phyloP scores from a whole-genome alignment of 805 yeast species.

The Metschnikowia arizonensis region DNA sequence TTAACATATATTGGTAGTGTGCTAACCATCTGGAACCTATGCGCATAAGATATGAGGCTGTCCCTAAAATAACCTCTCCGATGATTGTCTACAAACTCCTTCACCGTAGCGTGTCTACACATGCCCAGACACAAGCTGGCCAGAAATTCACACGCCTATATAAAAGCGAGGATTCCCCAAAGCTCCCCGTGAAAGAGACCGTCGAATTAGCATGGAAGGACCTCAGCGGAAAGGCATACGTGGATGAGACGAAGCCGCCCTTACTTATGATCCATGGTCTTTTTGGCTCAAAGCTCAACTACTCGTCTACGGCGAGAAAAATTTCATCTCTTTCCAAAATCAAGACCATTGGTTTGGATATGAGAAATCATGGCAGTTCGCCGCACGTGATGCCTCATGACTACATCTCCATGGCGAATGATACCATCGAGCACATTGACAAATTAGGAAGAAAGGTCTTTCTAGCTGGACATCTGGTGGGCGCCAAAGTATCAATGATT shows the following conservation, averaged over 20 bases:
- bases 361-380: slow-evolving; percentile 55
- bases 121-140: not conserved
- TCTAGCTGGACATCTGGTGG: slow-evolving; percentile 55
- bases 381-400: slow-evolving; percentile 42
- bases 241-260: slow-evolving; percentile 24
- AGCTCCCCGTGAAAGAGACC: slow-evolving; percentile 5
- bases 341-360: slow-evolving; percentile 43
- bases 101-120: not conserved
- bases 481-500: slow-evolving; percentile 54
- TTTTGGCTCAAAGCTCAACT: slow-evolving; percentile 47
- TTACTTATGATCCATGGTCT: slow-evolving; percentile 52
- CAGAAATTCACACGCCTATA: not conserved
- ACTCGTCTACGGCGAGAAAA: slow-evolving; percentile 34
- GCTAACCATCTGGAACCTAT: no score
- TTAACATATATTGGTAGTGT: no score
- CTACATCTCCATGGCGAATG: slow-evolving; percentile 42
- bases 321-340: slow-evolving; percentile 29
- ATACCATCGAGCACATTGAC: slow-evolving; percentile 35
- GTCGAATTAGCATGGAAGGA: slow-evolving; percentile 8
- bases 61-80: not conserved
- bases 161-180: not conserved
- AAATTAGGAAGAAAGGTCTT: slow-evolving; percentile 18
- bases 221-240: slow-evolving; percentile 6
- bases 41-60: not conserved
- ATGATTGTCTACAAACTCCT: not conserved